These are phyloP conservation scores for Acacia acuminata DNA, from an alignment of 306 rosid genomes.

Conservation along the genomic window DNA sequence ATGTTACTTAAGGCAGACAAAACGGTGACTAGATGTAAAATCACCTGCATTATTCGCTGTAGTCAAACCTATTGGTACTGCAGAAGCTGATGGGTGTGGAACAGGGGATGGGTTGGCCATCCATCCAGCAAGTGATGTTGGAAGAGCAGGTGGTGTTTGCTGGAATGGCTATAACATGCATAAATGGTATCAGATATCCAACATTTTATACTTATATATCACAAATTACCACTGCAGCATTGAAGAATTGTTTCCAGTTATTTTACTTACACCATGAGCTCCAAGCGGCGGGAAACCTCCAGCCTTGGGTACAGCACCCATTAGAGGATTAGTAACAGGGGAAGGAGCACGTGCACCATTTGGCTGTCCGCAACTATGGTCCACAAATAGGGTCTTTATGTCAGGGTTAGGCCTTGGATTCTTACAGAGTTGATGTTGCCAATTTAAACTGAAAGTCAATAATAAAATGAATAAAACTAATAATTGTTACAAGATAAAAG, in stretches of 20 bases:
- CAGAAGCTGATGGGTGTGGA: constrained; percentile 93
- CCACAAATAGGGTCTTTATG: constrained; percentile 95
- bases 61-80: constrained; percentile 85
- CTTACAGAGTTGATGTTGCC: constrained; percentile 99
- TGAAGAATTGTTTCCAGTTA: constrained; percentile 1
- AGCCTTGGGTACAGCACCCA: constrained; percentile 92
- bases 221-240: constrained; percentile 3
- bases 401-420: constrained; percentile 97
- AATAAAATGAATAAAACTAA: constrained; percentile 6
- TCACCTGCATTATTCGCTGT: constrained; percentile 78
- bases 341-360: constrained; percentile 99
- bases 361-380: constrained; percentile 97
- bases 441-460: constrained; percentile 79
- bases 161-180: constrained; percentile 82
- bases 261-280: constrained; percentile 91
- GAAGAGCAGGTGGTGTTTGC: constrained; percentile 83
- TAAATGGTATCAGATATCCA: constrained; percentile 35
- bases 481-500: constrained; percentile 15
- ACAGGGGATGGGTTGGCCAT: constrained; percentile 90
- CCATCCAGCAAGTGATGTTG: constrained; percentile 98
- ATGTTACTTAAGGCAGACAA: background rate
- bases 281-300: constrained; percentile 89
- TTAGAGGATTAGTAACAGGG: constrained; percentile 94
- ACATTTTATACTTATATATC: constrained; percentile 11
- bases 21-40: constrained; percentile 4